These are phyloP conservation scores for Hirschfeldia incana DNA, from an alignment of 345 rosid genomes.

Conservation along the genomic window DNA sequence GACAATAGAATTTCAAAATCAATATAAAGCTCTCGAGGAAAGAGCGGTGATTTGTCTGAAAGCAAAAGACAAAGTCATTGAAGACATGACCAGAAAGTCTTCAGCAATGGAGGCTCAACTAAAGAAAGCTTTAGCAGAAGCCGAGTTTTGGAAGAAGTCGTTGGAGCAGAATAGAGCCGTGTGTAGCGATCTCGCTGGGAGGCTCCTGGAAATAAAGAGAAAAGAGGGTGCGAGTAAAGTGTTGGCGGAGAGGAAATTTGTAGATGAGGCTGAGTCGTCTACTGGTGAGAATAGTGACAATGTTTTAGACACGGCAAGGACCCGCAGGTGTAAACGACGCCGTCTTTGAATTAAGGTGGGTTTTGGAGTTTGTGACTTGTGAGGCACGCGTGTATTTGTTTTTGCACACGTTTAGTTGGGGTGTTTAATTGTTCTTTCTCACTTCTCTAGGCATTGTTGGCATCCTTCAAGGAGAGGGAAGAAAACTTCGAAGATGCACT, in stretches of 20 bases:
- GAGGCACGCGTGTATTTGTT: background rate
- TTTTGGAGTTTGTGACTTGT: background rate
- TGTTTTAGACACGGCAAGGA: background rate
- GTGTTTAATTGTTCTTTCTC: background rate
- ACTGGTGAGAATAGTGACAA: conserved; percentile 9
- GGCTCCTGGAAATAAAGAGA: background rate
- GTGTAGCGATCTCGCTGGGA: background rate
- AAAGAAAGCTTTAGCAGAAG: background rate
- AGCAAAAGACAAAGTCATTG: background rate
- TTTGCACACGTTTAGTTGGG: background rate
- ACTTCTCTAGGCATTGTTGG: background rate
- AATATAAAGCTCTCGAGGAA: background rate
- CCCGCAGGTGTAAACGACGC: background rate
- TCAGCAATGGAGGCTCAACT: background rate
- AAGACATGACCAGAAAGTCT: background rate
- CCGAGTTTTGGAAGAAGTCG: background rate
- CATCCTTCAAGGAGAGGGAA: background rate
- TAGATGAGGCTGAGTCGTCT: background rate
- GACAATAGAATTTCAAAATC: background rate
- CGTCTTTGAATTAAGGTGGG: background rate
- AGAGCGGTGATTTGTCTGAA: background rate
- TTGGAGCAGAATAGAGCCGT: background rate
- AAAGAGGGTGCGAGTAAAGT: background rate
- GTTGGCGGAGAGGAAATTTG: too few relatives aligned
- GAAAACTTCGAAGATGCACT: background rate